Conservation (phyloP, 768 basidiomycete species). For the Rhodotorula graminis region DNA sequence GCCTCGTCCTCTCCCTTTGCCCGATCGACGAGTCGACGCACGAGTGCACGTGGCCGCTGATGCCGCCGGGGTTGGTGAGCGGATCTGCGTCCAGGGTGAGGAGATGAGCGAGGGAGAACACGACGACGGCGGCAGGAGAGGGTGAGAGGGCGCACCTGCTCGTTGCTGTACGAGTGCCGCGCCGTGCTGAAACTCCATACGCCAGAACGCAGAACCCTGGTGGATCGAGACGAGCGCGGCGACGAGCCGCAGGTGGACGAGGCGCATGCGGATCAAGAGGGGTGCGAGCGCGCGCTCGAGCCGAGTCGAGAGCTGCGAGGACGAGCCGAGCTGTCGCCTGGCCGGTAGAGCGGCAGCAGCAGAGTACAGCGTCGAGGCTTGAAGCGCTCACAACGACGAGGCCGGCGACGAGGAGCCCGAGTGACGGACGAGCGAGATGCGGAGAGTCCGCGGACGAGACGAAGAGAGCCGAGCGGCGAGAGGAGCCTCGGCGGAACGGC, state of each 20-base stretch:
- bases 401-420: no score
- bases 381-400: no score
- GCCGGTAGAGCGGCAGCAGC: no score
- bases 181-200: background rate
- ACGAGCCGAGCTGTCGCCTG: no score
- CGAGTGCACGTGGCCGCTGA: background rate
- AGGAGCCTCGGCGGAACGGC: no score
- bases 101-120: background rate
- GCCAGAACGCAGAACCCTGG: background rate
- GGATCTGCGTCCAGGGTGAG: background rate
- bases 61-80: constrained; percentile 1
- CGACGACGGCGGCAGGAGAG: no score
- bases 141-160: background rate
- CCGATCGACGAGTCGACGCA: background rate
- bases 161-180: background rate
- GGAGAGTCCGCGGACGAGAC: no score
- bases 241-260: background rate
- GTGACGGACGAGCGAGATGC: no score
- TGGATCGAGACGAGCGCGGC: background rate
- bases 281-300: background rate
- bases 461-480: no score
- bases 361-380: no score
- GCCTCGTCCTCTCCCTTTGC: background rate
- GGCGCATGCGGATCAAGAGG: no score
- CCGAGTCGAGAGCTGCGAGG: no score